Base-by-base conservation (phyloP, 371 early-diverging fungal species). In the Chytridium lagenaria region DNA sequence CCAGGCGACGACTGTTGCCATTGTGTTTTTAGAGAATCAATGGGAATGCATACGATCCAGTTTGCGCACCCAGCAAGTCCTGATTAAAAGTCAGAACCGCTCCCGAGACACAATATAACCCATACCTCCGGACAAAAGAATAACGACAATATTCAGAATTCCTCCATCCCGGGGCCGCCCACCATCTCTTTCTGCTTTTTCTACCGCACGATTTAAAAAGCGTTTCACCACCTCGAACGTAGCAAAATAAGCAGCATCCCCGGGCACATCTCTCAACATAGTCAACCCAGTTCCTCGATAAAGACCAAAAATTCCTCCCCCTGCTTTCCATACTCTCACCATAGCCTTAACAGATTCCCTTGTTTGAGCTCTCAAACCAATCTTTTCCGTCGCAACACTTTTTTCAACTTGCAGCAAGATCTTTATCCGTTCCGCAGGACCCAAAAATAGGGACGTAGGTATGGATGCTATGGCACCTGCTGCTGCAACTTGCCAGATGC, bases 211-310 rank as follows among this genome's bases (percentile, higher is more conserved):
- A 94, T 40, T 61, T 50, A 73, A 52, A 33, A 33, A 16, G n/a
- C 81, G 72, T 68, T 81, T 81, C 31, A 81, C 50, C 7, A 34
- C 73, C 67, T 84, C 85, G 59, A 80, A 82, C 1, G 72, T 70
- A n/a, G 90, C 93, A 89, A 97, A 95, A 85, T 96, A 98, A 23
- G 94, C 95, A 63, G 94, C 94, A 38, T 91, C 91, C 63, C 98
- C 97, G 2, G 97, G 96, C 31, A 90, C 91, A 81, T 98, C 98
- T 67, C 98, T 59, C 65, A 76, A 16, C 59, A 81, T 51, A 37
- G 85, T 84, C 69, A 81, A 34, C 26, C 74, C 77, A 0, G 83
- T 81, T 2, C 85, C 85, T 44, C 80, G 69, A 65, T 79, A 83
- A 22, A 83, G 57, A 1, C 68, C 69, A 30, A 59, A n/a, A 0